Conservation (phyloP, 2,329 filamentous ascomycete genomes). For the Reticulascus tulasneorum region DNA sequence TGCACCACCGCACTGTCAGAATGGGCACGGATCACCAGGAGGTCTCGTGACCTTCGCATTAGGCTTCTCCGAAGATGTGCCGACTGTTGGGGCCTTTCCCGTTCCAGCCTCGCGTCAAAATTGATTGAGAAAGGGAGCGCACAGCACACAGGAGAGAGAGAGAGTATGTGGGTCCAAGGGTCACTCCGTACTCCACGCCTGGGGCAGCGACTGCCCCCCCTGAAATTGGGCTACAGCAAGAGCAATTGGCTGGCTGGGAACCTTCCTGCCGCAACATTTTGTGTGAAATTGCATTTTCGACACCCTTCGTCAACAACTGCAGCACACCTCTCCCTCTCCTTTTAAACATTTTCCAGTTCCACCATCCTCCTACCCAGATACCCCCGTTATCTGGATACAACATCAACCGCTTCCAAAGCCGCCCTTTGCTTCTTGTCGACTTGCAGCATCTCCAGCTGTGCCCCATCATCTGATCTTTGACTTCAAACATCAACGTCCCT, state of each 20-base stretch:
- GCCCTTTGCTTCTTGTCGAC: too few species aligned
- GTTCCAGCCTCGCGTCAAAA: constrained; percentile 1
- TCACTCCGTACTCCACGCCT: too few species aligned
- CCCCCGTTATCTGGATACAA: too few species aligned
- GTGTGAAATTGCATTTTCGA: constrained; percentile 34
- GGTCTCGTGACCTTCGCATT: constrained; percentile 14
- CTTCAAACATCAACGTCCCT: constrained; percentile 3
- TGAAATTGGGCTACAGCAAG: constrained; percentile 17
- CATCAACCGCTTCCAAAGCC: too few species aligned
- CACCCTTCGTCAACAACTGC: constrained; percentile 17
- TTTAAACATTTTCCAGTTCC: constrained; percentile 12
- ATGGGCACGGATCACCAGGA: neutral
- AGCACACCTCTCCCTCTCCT: constrained; percentile 16
- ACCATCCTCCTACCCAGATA: constrained; percentile 1
- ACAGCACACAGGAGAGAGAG: too few species aligned
- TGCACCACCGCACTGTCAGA: too few species aligned
- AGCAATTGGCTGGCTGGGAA: constrained; percentile 17
- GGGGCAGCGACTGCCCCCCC: constrained; percentile 12
- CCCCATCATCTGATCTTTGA: constrained; percentile 5
- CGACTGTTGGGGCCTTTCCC: constrained; percentile 3
- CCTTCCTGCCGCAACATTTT: constrained; percentile 29
- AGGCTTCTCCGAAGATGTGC: constrained; percentile 7
- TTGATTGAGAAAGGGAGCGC: constrained; percentile 13
- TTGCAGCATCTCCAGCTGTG: constrained; percentile 10
- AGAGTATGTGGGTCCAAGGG: too few species aligned